Base-by-base conservation (phyloP, 345 rosid species). In the Gossypium turneri region DNA sequence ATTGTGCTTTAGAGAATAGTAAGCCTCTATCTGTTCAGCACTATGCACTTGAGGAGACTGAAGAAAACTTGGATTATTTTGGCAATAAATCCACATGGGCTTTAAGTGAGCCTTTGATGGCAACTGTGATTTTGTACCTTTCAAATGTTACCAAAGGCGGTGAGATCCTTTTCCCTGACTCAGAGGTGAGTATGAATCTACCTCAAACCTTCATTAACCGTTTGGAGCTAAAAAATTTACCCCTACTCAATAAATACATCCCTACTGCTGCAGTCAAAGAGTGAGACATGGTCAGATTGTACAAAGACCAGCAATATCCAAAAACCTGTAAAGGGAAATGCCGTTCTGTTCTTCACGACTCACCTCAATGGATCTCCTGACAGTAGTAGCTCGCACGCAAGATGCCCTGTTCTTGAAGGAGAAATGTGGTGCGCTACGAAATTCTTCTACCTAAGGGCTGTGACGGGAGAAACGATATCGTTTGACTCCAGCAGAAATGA, bases 381-480 rank as follows among this genome's bases (percentile, higher is more conserved):
- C 77, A 64, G 13, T 73, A 81, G 86, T 27, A 92, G 98, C 87
- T 76, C 81, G 72, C 96, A 92, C 76, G 57, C 81, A 7, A 87
- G 98, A 76, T 92, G 99, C 81, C 97, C 99, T 7, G 88, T 95
- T 68, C 85, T 75, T 9, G 84, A 91, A 70, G 97, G 90, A 22
- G 87, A 88, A 71, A 83, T 91, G 86, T 80, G 93, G 89, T 82
- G 61, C n/a, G 99, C 93, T 22, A 85, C 81, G 50, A 94, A 91
- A 78, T 79, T 84, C 70, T 85, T 91, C 76, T 83, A 86, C 44
- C 25, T 79, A 0, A 87, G 82, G 85, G 75, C 88, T 69, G 27
- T 67, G 20, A 75, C 74, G 15, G 56, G 63, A 38, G 78, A 57
- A 22, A 80, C 81, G 55, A 6, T 19, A 51, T 50, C 73, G 3